A percentile compares a stretch with the other conserved stretches of the same genome.
Evolutionary conservation across 768 basidiomycete genomes (phyloP).

Genomic region (Amanita rubescens): DNA sequence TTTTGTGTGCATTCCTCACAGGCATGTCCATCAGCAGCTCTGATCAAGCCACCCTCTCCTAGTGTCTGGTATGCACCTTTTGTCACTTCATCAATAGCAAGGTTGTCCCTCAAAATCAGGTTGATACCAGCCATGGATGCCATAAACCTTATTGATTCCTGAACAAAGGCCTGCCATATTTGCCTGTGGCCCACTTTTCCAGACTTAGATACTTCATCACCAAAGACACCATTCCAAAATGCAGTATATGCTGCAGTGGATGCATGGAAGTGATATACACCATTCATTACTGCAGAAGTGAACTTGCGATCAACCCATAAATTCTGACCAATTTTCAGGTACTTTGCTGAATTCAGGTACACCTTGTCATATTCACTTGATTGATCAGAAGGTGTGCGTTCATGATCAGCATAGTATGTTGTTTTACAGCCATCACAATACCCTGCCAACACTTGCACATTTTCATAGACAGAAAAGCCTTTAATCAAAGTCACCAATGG

Average conservation of each 20-base stretch:
- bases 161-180: conserved; percentile 8
- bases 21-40: conserved; percentile 6
- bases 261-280: conserved; percentile 12
- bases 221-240: conserved; percentile 12
- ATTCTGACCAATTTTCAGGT: conserved; percentile 9
- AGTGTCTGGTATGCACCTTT: conserved; percentile 8
- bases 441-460: conserved; percentile 13
- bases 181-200: not conserved
- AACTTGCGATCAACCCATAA: conserved; percentile 10
- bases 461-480: conserved; percentile 7
- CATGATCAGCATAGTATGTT: conserved; percentile 12
- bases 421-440: conserved; percentile 11
- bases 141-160: conserved; percentile 3
- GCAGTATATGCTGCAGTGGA: conserved; percentile 12
- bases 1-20: conserved; percentile 11
- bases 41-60: conserved; percentile 10
- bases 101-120: conserved; percentile 4
- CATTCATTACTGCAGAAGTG: conserved; percentile 10
- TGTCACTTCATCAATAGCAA: conserved; percentile 8
- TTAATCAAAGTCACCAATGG: conserved; percentile 14
- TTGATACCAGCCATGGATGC: not conserved
- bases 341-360: conserved; percentile 11
- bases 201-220: not conserved
- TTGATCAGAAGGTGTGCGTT: not conserved
- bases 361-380: not conserved